Evolutionary conservation across 192 early-diverging fungal species (phyloP).

Genomic region (Backusella australiensis): DNA sequence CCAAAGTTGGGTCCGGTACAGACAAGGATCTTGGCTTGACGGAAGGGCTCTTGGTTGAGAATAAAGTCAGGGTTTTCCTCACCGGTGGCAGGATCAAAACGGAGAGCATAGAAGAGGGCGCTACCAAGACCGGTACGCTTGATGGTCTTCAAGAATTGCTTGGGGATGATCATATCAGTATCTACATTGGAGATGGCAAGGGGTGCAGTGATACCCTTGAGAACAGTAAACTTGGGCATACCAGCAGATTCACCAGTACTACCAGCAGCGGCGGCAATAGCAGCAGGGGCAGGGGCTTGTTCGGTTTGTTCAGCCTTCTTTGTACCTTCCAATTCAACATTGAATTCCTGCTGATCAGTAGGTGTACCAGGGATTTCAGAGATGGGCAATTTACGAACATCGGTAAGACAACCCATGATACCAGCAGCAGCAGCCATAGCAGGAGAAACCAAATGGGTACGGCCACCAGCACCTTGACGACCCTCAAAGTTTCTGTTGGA

Average conservation of each 20-base stretch:
- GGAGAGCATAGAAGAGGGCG: conserved; percentile 59
- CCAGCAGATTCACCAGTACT: conserved; percentile 24
- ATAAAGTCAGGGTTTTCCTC: conserved; percentile 55
- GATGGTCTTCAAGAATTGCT: conserved; percentile 77
- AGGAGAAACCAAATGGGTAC: conserved; percentile 64
- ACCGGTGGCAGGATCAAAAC: conserved; percentile 50
- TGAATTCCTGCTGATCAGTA: conserved; percentile 15
- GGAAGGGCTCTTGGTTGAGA: conserved; percentile 57
- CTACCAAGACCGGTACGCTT: conserved; percentile 64
- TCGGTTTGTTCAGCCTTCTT: conserved; percentile 17
- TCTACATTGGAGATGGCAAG: conserved; percentile 62
- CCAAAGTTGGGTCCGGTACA: conserved; percentile 65
- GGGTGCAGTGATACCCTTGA: conserved; percentile 60
- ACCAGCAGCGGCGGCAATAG: conserved; percentile 9
- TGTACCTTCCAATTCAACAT: conserved; percentile 28
- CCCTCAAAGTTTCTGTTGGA: conserved; percentile 79
- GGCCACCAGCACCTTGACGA: conserved; percentile 62
- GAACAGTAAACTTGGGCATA: conserved; percentile 57
- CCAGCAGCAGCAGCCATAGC: conserved; percentile 74
- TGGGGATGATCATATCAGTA: conserved; percentile 76
- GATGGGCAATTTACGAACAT: conserved; percentile 53
- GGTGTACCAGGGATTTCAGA: conserved; percentile 35
- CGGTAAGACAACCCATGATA: conserved; percentile 56
- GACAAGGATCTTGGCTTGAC: conserved; percentile 50
- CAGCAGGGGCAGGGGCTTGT: conserved; percentile 5